Percentiles rank a stretch among this genome's conserved stretches.
Conservation (phyloP, 164 flowering plant genomes). For the Amborella trichopoda region DNA sequence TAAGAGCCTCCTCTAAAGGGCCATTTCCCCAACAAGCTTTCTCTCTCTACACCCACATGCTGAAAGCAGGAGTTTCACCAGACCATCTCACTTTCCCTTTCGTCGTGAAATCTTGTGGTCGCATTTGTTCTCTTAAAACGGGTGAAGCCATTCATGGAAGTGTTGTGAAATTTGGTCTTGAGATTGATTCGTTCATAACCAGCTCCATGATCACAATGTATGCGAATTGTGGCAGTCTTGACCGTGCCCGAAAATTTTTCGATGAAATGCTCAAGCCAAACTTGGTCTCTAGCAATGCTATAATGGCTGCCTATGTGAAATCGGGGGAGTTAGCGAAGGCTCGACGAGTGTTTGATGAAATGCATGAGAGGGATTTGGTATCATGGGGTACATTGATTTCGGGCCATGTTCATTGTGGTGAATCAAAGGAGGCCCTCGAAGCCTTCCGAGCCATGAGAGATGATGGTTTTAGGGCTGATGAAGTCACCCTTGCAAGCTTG, state of each 20-base stretch:
- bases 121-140: constrained; percentile 5
- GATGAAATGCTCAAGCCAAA: constrained; percentile 15
- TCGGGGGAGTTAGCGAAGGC: constrained; percentile 8
- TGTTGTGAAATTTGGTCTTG: constrained; percentile 11
- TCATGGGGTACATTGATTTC: constrained; percentile 21
- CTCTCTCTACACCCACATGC: constrained; percentile 11
- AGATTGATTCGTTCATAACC: constrained; percentile 13
- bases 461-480: constrained; percentile 12
- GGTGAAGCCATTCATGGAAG: constrained; percentile 18
- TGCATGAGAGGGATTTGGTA: constrained; percentile 20
- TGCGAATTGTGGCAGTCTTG: constrained; percentile 9
- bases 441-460: constrained; percentile 17
- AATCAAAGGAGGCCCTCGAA: constrained; percentile 16
- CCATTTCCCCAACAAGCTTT: constrained; percentile 13
- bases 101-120: constrained; percentile 17
- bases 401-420: constrained; percentile 15
- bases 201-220: constrained; percentile 22
- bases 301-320: constrained; percentile 24
- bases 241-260: constrained; percentile 15
- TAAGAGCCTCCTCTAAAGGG: constrained; percentile 18
- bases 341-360: constrained; percentile 12
- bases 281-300: constrained; percentile 52
- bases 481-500: constrained; percentile 14
- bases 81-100: constrained; percentile 21
- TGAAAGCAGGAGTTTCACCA: constrained; percentile 3